phyloP scores from a whole-genome alignment of 73 alveolate species.

The Uronychia setigera region DNA sequence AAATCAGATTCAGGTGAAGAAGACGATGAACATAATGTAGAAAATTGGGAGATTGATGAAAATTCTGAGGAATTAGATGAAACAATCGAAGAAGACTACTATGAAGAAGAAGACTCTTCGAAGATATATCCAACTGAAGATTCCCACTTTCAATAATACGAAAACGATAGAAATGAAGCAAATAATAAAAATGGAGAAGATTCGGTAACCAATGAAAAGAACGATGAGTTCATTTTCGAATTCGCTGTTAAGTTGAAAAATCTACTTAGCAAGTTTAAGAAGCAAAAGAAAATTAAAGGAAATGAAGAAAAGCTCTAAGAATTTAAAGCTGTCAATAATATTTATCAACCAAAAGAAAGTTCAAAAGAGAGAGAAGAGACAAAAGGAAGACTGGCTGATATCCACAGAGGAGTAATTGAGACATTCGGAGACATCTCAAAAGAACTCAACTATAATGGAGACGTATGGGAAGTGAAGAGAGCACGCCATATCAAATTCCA shows the following conservation, averaged over 20 bases:
- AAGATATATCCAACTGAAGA: too few species aligned
- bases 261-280: neutral
- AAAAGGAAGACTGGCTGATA: neutral
- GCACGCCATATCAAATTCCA: neutral
- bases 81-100: too few species aligned
- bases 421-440: too few species aligned
- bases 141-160: too few species aligned
- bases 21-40: too few species aligned
- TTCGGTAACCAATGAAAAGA: too few species aligned
- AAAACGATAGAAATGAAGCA: too few species aligned
- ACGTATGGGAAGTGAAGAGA: neutral
- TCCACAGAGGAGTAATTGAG: neutral
- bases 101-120: too few species aligned
- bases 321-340: neutral
- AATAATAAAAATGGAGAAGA: too few species aligned
- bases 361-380: neutral
- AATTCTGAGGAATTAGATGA: too few species aligned
- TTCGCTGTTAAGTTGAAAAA: neutral
- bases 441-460: neutral
- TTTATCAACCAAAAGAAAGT: neutral
- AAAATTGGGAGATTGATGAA: too few species aligned
- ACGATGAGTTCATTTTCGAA: neutral
- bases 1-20: too few species aligned
- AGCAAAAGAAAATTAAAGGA: neutral
- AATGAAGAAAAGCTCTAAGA: neutral